Base-by-base conservation (phyloP, 306 rosid genomes). In the Pyrus pyrifolia region DNA sequence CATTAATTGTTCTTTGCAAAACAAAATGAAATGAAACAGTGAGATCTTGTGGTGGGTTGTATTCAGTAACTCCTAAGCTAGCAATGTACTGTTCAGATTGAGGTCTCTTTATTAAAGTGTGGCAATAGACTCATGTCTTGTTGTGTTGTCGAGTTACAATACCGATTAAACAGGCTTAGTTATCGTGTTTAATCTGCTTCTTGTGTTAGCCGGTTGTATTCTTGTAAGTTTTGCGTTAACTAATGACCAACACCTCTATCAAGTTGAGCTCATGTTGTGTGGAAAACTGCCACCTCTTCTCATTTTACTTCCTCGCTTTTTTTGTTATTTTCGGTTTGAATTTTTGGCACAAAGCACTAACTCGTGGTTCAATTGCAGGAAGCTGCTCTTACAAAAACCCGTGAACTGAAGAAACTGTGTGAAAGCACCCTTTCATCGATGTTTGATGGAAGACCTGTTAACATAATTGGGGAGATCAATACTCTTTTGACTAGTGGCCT, bases 381-480 rank as follows among this genome's bases (percentile, higher is more conserved):
- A 38, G 92, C 86, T 18, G 92, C 88, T 76, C 73, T 91, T 81
- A 64, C 81, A 8, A 90, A 90, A 85, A 91, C 97, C 6, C 86
- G 85, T 83, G 93, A 88, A 84, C 83, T 88, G 89, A 91, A 91
- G 83, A 90, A 90, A 81, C 85, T 87, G 19, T 90, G 97, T 71
- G 97, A 93, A 79, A 81, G 81, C 81, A 86, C 86, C 45, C 90
- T 88, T 65, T 91, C 97, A 35, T 89, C 96, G 80, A 86, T 90
- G 96, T 93, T 93, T 79, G 94, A 93, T 74, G 98, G 97, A 73
- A 89, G 98, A 53, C 96, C 94, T 21, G 97, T 93, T 45, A 87
- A 90, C 83, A 90, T 93, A 73, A 93, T 91, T n/a, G 98, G 98
- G n/a, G 98, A 93, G 80, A 91, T 93, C 63, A 93, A 91, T 62